Percentiles rank a stretch among this genome's conserved stretches.
These are phyloP conservation scores for Xylogone sp. DNA, from an alignment of 2,329 filamentous ascomycete species.

Conservation along the genomic window DNA sequence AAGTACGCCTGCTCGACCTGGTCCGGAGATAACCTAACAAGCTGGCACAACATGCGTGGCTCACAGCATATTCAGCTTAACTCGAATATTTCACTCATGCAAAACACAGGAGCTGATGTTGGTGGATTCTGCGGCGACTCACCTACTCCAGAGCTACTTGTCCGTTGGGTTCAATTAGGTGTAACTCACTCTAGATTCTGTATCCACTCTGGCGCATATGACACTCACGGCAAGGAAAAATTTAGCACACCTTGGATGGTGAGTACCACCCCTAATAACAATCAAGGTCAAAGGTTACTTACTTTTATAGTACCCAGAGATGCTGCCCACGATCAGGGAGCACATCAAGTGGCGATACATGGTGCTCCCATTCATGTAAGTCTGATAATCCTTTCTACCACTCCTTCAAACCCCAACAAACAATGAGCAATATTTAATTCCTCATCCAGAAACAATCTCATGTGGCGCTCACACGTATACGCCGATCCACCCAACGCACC, in stretches of 20 bases:
- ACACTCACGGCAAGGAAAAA: neutral
- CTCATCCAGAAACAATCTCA: neutral
- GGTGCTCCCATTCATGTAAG: neutral
- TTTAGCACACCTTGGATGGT: neutral
- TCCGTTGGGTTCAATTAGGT: neutral
- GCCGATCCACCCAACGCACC: neutral
- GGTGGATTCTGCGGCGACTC: neutral
- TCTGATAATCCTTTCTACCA: neutral
- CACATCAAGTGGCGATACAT: neutral
- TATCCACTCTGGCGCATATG: neutral
- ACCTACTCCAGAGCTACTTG: neutral
- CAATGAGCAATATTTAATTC: too few relatives aligned
- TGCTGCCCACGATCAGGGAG: neutral
- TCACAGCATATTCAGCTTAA: neutral
- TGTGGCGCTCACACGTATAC: neutral
- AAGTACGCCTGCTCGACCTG: neutral
- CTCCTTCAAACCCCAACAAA: neutral
- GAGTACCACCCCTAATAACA: neutral
- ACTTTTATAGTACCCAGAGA: neutral
- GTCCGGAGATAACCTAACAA: neutral
- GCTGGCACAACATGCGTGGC: neutral
- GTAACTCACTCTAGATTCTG: neutral
- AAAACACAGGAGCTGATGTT: neutral
- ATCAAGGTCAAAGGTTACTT: neutral
- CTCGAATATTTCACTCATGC: neutral